Base-by-base conservation (phyloP, 2,329 filamentous ascomycete species). In the Fusarium palustre region DNA sequence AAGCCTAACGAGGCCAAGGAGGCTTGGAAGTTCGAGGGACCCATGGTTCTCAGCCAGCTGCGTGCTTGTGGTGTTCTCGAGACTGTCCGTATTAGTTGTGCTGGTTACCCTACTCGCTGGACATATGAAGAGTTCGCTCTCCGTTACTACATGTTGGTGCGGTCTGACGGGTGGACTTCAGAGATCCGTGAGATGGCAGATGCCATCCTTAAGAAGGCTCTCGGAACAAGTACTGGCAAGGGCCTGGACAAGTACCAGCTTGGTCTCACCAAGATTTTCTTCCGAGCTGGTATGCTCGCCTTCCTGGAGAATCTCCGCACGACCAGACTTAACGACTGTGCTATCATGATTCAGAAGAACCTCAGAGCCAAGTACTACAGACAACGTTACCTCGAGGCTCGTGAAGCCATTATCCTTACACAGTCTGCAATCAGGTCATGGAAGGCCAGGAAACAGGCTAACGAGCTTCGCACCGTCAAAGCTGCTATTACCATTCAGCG, bases 311-410 rank as follows among this genome's bases (percentile, higher is more conserved):
- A 97, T 72, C 86, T 97, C 70, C 90, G 96, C 62, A 97, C 96
- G 15, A 93, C 87, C 70, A 90, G 94, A 62, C 86, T 99, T 77
- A 98, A 97, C 78, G 92, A 94, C 71, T 97, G 94, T 72, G 96
- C 96, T 15, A 92, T 97, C 74, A 92, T 99, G 90, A 99, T 99
- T 59, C 96, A 99, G 81, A 99, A 99, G 90, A 99, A 99, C 77
- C 83, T 99, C 58, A 92, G 90, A 69, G 94, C 93, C 79, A 97
- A 97, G 81, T 98, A 97, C 82, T 97, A 97, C 81, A 91, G 96
- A 60, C 91, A 91, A 74, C 92, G 91, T 75, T 99, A 97, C 79
- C 86, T 99, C 43, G 92, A 96, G 70, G 93, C 94, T 55, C 90
- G 95, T 50, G 87, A 91, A 60, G 90, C 94, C 22, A 91, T 99